These are phyloP conservation scores for Stromatinia cepivora DNA, from an alignment of 2,329 filamentous ascomycete species.

Conservation along the genomic window DNA sequence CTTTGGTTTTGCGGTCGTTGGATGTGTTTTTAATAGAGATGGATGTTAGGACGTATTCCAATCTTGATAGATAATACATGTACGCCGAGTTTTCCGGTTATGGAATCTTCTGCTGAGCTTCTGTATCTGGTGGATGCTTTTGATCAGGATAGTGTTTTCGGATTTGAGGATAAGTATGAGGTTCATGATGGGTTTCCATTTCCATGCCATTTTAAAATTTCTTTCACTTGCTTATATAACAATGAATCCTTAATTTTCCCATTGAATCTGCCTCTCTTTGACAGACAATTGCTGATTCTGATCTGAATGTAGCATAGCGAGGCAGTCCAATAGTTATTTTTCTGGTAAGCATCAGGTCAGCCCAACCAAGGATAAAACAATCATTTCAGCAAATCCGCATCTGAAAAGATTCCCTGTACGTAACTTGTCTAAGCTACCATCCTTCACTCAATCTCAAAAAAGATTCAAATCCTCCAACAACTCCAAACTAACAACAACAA, in stretches of 20 bases:
- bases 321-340: not conserved
- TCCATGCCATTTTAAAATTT: too few species aligned
- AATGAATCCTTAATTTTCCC: too few species aligned
- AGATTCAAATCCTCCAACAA: fast-evolving
- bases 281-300: too few species aligned
- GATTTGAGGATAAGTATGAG: not conserved
- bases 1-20: not conserved
- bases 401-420: not conserved
- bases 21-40: not conserved
- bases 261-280: too few species aligned
- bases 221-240: too few species aligned
- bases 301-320: not conserved
- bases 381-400: not conserved
- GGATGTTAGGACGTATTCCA: not conserved
- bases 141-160: not conserved
- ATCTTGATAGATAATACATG: not conserved
- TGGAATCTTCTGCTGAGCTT: not conserved
- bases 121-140: not conserved
- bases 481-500: not conserved
- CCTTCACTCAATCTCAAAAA: not conserved
- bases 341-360: not conserved
- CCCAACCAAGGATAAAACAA: not conserved
- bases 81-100: not conserved
- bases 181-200: too few species aligned
- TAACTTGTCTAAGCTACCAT: not conserved